phyloP scores from a whole-genome alignment of 805 yeast species.

The Candida piceae region DNA sequence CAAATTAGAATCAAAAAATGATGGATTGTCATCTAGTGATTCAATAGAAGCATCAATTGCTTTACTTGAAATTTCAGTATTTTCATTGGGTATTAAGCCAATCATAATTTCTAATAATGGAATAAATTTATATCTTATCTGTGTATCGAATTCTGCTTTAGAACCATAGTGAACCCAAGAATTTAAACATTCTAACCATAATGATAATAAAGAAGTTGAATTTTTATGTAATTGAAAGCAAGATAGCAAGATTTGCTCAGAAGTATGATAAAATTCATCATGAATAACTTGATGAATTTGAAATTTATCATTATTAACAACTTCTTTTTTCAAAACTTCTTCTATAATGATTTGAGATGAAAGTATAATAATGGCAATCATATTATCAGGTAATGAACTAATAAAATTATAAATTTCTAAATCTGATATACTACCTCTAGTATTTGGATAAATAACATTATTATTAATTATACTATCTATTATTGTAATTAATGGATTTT shows the following conservation, averaged over 20 bases:
- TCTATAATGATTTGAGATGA: slow-evolving; percentile 47
- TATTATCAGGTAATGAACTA: slow-evolving; percentile 2
- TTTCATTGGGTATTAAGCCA: slow-evolving; percentile 12
- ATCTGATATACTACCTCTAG: neutral
- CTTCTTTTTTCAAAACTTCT: slow-evolving; percentile 39
- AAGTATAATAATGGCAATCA: slow-evolving; percentile 17
- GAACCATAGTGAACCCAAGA: slow-evolving; percentile 36
- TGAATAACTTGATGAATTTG: slow-evolving; percentile 37
- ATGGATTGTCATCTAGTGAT: slow-evolving; percentile 41
- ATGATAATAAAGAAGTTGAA: slow-evolving; percentile 2
- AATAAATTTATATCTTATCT: slow-evolving; percentile 24
- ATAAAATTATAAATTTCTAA: slow-evolving; percentile 2
- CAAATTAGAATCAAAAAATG: slow-evolving; percentile 31
- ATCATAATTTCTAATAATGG: slow-evolving; percentile 13
- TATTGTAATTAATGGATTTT: slow-evolving; percentile 34
- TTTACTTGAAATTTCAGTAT: slow-evolving; percentile 15
- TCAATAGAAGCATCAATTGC: slow-evolving; percentile 37
- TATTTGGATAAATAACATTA: slow-evolving; percentile 3
- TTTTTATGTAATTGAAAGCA: slow-evolving; percentile 2
- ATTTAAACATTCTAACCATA: slow-evolving; percentile 29
- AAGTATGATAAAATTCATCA: slow-evolving; percentile 28
- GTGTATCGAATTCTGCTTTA: slow-evolving; percentile 31
- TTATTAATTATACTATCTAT: slow-evolving; percentile 8
- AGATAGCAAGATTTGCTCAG: slow-evolving; percentile 23
- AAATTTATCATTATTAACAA: slow-evolving; percentile 20